Conservation (phyloP, 148 eudicot species). For the Vaccinium macrocarpon region DNA sequence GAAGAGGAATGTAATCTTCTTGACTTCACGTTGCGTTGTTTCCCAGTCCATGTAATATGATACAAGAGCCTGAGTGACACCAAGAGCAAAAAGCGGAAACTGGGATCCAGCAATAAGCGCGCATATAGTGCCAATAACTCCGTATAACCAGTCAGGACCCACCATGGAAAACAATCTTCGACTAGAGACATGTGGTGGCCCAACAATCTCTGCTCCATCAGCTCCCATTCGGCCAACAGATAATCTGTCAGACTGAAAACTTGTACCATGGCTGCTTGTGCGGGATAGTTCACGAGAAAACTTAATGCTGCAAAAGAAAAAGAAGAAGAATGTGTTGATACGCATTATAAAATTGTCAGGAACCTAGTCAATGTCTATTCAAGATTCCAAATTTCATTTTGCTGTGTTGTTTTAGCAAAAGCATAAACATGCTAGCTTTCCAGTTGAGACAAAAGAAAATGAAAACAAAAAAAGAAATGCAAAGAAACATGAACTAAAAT, state of each 20-base stretch:
- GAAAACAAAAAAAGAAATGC: background rate
- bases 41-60: conserved; percentile 98
- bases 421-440: background rate
- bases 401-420: background rate
- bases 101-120: conserved; percentile 76
- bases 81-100: conserved; percentile 96
- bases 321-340: background rate
- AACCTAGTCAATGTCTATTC: background rate
- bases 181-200: conserved; percentile 47
- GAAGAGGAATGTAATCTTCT: conserved; percentile 70
- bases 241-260: conserved; percentile 79
- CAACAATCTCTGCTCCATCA: conserved; percentile 46
- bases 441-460: background rate
- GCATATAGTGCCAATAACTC: conserved; percentile 65
- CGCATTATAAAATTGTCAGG: background rate
- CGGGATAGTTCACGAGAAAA: conserved; percentile 77
- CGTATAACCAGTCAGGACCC: conserved; percentile 84
- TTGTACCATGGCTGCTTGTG: conserved; percentile 68
- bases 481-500: background rate
- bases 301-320: conserved; percentile 43
- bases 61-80: conserved; percentile 83
- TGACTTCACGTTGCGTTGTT: conserved; percentile 67
- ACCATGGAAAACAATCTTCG: conserved; percentile 77
- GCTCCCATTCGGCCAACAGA: conserved; percentile 50
- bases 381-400: background rate